Base-by-base conservation (phyloP, 495 filamentous ascomycete species). In the Trichoderma erinaceum region DNA sequence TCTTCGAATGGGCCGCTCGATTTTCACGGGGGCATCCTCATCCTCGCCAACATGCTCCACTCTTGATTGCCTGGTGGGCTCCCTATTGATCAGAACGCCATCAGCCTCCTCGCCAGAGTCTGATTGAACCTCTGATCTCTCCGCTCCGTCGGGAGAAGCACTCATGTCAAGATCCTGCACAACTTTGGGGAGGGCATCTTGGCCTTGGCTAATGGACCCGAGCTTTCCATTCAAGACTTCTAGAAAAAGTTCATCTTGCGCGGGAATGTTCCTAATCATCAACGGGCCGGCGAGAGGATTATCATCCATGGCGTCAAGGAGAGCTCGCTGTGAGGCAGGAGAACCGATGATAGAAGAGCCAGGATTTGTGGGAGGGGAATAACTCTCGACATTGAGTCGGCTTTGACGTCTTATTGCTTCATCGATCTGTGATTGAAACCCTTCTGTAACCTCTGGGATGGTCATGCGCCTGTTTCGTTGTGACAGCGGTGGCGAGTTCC, bases 191-290 rank as follows among this genome's bases (percentile, higher is more conserved):
- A 80, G 70, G 2, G 75, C 73, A n/a, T 75, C 74, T 61, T 75
- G 69, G 50, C 77, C 77, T 46, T 73, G 72, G 66, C 63, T 73
- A 38, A 78, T 75, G 63, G 79, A 74, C 68, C 80, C 77, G 0
- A 83, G 75, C 72, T 79, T 82, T 66, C 80, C 72, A 18, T 77
- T 75, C 7, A 83, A 71, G 66, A 68, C 70, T 38, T 69, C 72
- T n/a, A 82, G 77, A 65, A 83, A 83, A 35, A 76, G 73, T 69
- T 82, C 80, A 68, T 83, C 81, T 21, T 79, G 73, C 4, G 77
- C 77, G 0, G 81, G 81, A 61, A 78, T 77, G 68, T 83, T 83
- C 44, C 73, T 66, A 23, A 83, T 75, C 72, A 78, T 78, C 65
- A 83, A 63, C 29, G 81, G 81, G 2, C 79, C 79, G 52, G 77